Evolutionary conservation across 169 alveolate genomes (phyloP), one percentile per base, ranked within the genome.

Genomic region (Cyclospora cayetanensis): DNA sequence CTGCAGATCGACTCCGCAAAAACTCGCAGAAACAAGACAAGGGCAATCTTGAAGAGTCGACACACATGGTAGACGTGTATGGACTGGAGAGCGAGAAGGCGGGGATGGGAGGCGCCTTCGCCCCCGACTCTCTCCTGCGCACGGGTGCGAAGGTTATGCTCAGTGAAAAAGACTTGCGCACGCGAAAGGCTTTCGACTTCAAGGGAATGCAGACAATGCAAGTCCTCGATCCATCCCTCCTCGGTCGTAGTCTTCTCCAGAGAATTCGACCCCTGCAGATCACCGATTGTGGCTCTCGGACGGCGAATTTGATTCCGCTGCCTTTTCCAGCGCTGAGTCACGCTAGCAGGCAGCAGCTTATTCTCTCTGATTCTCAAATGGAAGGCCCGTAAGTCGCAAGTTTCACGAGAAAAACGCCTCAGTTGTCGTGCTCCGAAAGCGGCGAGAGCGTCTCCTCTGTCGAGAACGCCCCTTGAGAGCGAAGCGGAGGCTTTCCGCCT

Each of bases 171-270:
- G 89, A 46, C 35, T 41, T 37, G 9, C 9, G 53, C 41, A 27
- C 7, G 25, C 46, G 72, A 0, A 31, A 34, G 74, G 11, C 46
- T 25, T 37, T 63, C 31, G 72, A 79, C 35, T 79, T 79, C 55
- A 20, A 39, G n/a, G 89, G 89, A 37, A 53, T 79, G n/a, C 35
- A 46, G 9, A 79, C 72, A 41, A 52, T 79, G 89, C 89, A 79
- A 39, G 52, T 79, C 18, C 46, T 79, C 11, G 89, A 52, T 52
- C 74, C 89, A 15, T 79, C 89, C 1, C 35, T 79, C 50, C 72
- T 79, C 0, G 89, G 89, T 15, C 46, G 37, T 20, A 34, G 46
- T 27, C 46, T 79, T 11, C 22, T 79, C 52, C 89, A 79, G 72
- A 53, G 20, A 25, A 52, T 79, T 22, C 74, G 52, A 12, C 74